These are phyloP conservation scores for Penicillium alfredii DNA, from an alignment of 495 filamentous ascomycete species.

Conservation along the genomic window DNA sequence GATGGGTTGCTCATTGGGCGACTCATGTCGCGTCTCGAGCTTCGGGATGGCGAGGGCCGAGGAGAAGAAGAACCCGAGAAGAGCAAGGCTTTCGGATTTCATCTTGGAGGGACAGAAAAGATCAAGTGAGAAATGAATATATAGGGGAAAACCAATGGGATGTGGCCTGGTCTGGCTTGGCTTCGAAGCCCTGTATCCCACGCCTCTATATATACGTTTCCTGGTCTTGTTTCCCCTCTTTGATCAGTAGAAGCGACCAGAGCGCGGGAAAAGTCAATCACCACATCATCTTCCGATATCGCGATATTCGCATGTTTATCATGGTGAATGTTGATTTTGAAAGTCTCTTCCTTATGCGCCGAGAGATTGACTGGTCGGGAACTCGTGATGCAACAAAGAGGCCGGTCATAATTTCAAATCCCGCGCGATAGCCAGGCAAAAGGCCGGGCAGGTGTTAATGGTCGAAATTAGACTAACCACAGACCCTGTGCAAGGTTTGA, in stretches of 20 bases:
- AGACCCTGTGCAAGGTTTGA: constrained; percentile 2
- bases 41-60: constrained; percentile 21
- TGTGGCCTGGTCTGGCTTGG: neutral
- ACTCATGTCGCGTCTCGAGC: constrained; percentile 23
- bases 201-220: constrained; percentile 1
- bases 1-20: constrained; percentile 50
- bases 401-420: neutral
- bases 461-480: too few relatives aligned
- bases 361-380: too few relatives aligned
- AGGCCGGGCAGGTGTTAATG: too few relatives aligned
- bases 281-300: constrained; percentile 8
- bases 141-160: neutral
- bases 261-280: too few relatives aligned
- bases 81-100: constrained; percentile 11
- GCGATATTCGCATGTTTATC: constrained; percentile 3
- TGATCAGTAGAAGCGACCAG: too few relatives aligned
- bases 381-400: constrained; percentile 11
- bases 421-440: constrained; percentile 4
- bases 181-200: neutral
- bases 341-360: too few relatives aligned
- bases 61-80: constrained; percentile 14
- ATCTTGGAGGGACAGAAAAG: constrained; percentile 9
- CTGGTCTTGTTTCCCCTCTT: neutral
- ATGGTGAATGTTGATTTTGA: too few relatives aligned
- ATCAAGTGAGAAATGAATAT: neutral